Evolutionary conservation across 139 green algal genomes (phyloP), one percentile per base, ranked within the genome.

Genomic region (Edaphochlamys debaryana): DNA sequence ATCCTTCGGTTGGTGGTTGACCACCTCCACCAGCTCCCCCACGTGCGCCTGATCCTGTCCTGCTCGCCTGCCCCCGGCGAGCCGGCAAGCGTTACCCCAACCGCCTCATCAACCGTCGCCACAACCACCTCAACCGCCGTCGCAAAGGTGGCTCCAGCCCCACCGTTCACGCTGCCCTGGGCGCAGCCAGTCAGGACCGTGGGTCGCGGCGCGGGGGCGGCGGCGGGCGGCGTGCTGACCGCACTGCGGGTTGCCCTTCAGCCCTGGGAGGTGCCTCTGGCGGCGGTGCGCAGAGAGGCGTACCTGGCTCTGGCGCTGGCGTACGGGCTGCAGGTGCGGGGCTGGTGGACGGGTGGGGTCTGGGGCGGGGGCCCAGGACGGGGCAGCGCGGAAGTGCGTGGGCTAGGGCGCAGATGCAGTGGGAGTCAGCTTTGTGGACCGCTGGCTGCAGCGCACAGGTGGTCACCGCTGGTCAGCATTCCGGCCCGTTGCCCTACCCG

Each of bases 221-320:
- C 60, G 7, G 68, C 60, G 30, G 30, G 15, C 19, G 52, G 36
- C 6, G 75, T 71, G 60, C 41, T 30, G 32, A 23, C 56, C 40
- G 75, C 75, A 0, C 4, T 72, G 54, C 60, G 75, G 19, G 52
- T 19, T 40, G 40, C 41, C 30, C 29, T 81, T 30, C 60, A 32
- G 22, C 60, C 60, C 15, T 4, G 27, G 40, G 75, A 81, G 75
- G 20, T 81, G 60, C 75, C 75, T 19, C 60, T 81, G 60, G n/a
- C 40, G 58, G n/a, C 38, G 30, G 40, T 81, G 60, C 75, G 75
- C 60, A 19, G 75, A 58, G 75, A 81, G 41, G 34, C 71, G 75
- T 30, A 72, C 42, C 75, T 81, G 4, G 40, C 75, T n/a, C 75
- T 81, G 30, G 75, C 75, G 62, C 41, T 81, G 75, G 75, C 75